Evolutionary conservation across 2,329 filamentous ascomycete species (phyloP).

Genomic region (Trichoderma pleuroti): DNA sequence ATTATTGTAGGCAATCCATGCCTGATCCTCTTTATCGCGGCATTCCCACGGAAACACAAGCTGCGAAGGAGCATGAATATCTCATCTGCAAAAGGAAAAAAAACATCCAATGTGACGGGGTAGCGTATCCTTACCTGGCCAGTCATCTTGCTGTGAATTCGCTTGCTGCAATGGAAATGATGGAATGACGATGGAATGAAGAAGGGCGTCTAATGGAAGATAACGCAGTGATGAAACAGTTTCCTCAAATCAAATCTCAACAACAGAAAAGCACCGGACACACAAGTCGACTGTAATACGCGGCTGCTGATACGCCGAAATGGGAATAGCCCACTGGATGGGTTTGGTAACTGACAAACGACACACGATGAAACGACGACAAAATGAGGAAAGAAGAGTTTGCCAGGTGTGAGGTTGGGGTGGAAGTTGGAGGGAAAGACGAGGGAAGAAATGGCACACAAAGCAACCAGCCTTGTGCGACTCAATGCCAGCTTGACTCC

Average conservation of each 20-base stretch:
- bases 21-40: conserved; percentile 50
- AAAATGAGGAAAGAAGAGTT: neutral
- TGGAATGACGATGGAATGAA: neutral
- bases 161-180: neutral
- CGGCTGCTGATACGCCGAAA: neutral
- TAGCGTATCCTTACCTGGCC: conserved; percentile 12
- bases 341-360: neutral
- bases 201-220: neutral
- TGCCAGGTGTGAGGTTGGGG: neutral
- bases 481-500: conserved; percentile 4
- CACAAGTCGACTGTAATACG: neutral
- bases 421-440: neutral
- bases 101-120: neutral
- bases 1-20: conserved; percentile 45
- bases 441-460: neutral
- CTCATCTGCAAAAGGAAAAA: neutral
- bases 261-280: neutral
- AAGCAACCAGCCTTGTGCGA: conserved; percentile 8
- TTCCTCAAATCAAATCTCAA: neutral
- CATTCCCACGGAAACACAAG: conserved; percentile 46
- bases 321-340: neutral
- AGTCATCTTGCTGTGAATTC: conserved; percentile 7
- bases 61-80: conserved; percentile 22
- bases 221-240: neutral
- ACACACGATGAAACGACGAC: neutral